phyloP scores from a whole-genome alignment of 495 filamentous ascomycete genomes.

The Cercophora samala region DNA sequence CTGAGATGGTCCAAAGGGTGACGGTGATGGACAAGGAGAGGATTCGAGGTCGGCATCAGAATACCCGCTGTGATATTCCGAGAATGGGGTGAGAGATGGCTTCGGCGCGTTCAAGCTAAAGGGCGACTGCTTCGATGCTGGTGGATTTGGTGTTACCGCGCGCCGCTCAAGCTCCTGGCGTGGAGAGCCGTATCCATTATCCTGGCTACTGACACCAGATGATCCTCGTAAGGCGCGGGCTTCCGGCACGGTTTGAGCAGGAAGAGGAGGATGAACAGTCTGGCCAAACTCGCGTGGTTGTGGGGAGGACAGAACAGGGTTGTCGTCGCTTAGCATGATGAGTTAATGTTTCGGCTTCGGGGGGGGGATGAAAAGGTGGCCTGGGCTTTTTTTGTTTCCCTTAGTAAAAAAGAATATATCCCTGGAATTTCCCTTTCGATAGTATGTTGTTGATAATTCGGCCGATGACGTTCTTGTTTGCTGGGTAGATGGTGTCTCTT shows the following conservation, averaged over 20 bases:
- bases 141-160: conserved; percentile 18
- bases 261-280: neutral
- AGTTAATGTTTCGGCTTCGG: conserved; percentile 39
- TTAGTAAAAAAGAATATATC: neutral
- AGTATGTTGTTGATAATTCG: conserved; percentile 9
- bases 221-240: conserved; percentile 24
- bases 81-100: conserved; percentile 28
- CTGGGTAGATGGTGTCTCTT: neutral
- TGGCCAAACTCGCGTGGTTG: conserved; percentile 15
- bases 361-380: neutral
- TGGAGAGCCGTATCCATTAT: conserved; percentile 26
- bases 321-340: conserved; percentile 44
- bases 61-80: conserved; percentile 39
- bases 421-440: conserved; percentile 7
- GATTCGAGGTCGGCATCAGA: conserved; percentile 30
- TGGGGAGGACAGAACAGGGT: conserved; percentile 27
- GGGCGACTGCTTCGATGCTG: conserved; percentile 12
- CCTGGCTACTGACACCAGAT: conserved; percentile 13
- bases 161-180: conserved; percentile 27
- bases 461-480: neutral
- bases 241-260: conserved; percentile 11
- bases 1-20: conserved; percentile 21
- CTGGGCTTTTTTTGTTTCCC: neutral
- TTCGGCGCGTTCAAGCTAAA: conserved; percentile 15
- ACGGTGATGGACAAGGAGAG: conserved; percentile 20